Conservation (phyloP, 2,329 filamentous ascomycete genomes). For the Penicillium sp. region DNA sequence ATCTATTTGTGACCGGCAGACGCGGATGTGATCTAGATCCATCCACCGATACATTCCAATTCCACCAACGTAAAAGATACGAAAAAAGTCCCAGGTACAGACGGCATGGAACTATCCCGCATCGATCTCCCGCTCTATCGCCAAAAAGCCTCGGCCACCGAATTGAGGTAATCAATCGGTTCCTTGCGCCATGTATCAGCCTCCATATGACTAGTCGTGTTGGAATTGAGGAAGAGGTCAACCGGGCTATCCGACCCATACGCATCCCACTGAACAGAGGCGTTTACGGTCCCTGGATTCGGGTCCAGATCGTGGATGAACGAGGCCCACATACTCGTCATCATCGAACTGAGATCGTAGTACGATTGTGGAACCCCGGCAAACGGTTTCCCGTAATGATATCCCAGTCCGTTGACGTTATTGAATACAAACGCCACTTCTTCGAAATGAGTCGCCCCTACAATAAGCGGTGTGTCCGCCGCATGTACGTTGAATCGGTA, state of each 20-base stretch:
- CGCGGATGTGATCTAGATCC: neutral
- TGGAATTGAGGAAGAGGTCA: conserved; percentile 54
- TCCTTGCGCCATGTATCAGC: conserved; percentile 47
- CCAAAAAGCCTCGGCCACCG: conserved; percentile 24
- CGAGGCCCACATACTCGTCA: conserved; percentile 54
- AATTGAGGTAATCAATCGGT: conserved; percentile 34
- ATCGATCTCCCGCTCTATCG: conserved; percentile 12
- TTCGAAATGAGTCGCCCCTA: conserved; percentile 56
- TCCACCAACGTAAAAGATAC: neutral
- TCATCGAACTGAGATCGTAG: conserved; percentile 46
- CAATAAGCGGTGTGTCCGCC: conserved; percentile 43
- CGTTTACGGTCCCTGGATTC: conserved; percentile 33
- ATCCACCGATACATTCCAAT: neutral
- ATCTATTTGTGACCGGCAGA: neutral
- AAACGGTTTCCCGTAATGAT: conserved; percentile 39
- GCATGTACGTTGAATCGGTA: conserved; percentile 61
- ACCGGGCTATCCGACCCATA: conserved; percentile 44
- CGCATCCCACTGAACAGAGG: conserved; percentile 42
- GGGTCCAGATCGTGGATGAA: conserved; percentile 52
- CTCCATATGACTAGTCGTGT: conserved; percentile 46
- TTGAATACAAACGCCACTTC: conserved; percentile 58
- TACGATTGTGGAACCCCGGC: conserved; percentile 45
- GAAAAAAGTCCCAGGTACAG: neutral
- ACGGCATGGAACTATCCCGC: neutral
- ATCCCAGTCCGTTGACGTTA: conserved; percentile 52